phyloP scores from a whole-genome alignment of 179 eudicot genomes.

The Sideroxylon spinosum region DNA sequence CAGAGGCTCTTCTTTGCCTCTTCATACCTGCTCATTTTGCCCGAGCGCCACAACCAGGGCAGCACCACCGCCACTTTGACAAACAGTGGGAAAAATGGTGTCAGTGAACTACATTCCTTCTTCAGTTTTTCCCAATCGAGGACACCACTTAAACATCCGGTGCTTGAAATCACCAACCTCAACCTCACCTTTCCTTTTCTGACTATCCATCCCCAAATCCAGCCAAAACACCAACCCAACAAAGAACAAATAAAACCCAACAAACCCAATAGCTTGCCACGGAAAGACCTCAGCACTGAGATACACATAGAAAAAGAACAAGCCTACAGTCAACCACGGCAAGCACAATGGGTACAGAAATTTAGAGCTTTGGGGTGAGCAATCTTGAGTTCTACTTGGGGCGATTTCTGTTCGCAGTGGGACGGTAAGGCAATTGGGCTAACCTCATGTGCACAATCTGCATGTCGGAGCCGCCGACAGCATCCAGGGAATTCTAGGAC shows the following conservation, averaged over 20 bases:
- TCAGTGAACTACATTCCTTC: too few species aligned
- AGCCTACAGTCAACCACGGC: conserved; percentile 62
- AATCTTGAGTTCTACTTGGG: conserved; percentile 57
- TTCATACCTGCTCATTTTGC: too few species aligned
- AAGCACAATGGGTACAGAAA: conserved; percentile 55
- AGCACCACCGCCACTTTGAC: too few species aligned
- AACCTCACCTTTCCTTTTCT: conserved; percentile 23
- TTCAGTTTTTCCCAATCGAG: too few species aligned
- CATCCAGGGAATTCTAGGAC: conserved; percentile 49
- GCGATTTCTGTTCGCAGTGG: conserved; percentile 52
- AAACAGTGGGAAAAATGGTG: too few species aligned
- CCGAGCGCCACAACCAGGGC: too few species aligned
- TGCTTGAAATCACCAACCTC: conserved; percentile 26
- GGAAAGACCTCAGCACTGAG: conserved; percentile 81
- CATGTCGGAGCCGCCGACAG: conserved; percentile 49
- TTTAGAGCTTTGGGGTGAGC: conserved; percentile 70
- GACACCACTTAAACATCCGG: too few species aligned
- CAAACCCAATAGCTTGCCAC: conserved; percentile 98
- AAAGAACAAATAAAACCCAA: conserved; percentile 79
- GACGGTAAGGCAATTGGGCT: conserved; percentile 61
- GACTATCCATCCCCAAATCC: conserved; percentile 62
- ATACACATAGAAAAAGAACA: conserved; percentile 77
- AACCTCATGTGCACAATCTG: conserved; percentile 66
- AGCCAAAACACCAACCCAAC: conserved; percentile 97
- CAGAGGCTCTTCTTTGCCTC: too few species aligned